These are phyloP conservation scores for Hypoxylon sp. DNA, from an alignment of 2,329 filamentous ascomycete genomes.

Conservation along the genomic window DNA sequence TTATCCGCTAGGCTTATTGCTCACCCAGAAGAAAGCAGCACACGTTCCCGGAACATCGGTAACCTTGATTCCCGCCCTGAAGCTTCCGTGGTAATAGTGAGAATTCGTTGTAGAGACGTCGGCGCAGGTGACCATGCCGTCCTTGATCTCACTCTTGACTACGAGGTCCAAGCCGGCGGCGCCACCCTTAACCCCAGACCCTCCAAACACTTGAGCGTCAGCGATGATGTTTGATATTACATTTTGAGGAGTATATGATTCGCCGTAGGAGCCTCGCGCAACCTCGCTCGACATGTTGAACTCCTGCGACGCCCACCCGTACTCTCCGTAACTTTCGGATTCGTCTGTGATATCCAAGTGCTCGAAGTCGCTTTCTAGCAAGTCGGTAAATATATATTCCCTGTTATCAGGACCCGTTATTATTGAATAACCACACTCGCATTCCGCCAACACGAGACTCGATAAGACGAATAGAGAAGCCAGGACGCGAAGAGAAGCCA, in stretches of 20 bases:
- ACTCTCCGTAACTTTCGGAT: constrained; percentile 55
- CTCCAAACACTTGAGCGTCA: constrained; percentile 60
- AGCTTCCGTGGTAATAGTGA: constrained; percentile 80
- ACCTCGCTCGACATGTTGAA: constrained; percentile 74
- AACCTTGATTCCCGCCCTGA: constrained; percentile 76
- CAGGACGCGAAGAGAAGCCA: constrained; percentile 38
- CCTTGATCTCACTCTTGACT: constrained; percentile 63
- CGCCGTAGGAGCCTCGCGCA: constrained; percentile 76
- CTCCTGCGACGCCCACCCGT: constrained; percentile 73
- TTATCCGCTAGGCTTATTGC: constrained; percentile 35
- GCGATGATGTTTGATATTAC: constrained; percentile 67
- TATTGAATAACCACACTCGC: constrained; percentile 80
- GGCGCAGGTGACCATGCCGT: constrained; percentile 71
- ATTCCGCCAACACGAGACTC: constrained; percentile 61
- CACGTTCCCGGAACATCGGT: constrained; percentile 76
- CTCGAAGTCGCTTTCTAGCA: constrained; percentile 80
- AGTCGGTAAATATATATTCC: constrained; percentile 74
- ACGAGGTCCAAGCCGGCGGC: constrained; percentile 70
- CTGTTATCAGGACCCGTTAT: constrained; percentile 59
- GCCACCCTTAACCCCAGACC: constrained; percentile 61
- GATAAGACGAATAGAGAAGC: constrained; percentile 40
- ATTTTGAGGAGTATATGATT: constrained; percentile 72
- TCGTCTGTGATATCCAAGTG: constrained; percentile 65
- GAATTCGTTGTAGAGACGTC: constrained; percentile 74
- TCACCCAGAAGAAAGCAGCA: constrained; percentile 84